Evolutionary conservation across 305 asterid genomes (phyloP), one percentile per base, ranked within the genome.

Genomic region (Fraxinus velutina): DNA sequence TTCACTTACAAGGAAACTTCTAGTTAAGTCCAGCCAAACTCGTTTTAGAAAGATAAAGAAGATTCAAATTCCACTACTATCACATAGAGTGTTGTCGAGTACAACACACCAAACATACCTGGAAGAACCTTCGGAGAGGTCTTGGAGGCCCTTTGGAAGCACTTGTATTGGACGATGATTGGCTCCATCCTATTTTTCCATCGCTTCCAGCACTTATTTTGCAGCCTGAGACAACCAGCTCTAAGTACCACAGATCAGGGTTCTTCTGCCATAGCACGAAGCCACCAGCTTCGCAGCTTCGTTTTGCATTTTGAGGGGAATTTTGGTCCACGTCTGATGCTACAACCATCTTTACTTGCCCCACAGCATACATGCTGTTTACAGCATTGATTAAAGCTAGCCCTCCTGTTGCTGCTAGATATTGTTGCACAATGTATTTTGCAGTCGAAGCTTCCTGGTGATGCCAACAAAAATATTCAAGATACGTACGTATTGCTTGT

Each of bases 351-450:
- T 91, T 92, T 83, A 95, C 90, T 68, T 93, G 92, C 60, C 99
- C 99, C 60, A 95, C 86, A 0, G 95, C 95, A 50, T 96, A 95
- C 97, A 95, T 95, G 87, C 99, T 93, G 22, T 84, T 79, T 72
- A 92, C 88, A 0, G 86, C 84, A 27, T 90, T 88, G 9, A 96
- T 83, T 19, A 96, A 95, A 15, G 90, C 91, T 36, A 90, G 81
- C 57, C 94, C 99, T 42, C 99, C 99, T 0, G 97, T 91, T 15
- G 99, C 98, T 36, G 99, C 99, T 73, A 94, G 85, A 60, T 96
- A 96, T 79, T 96, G 99, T 73, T 94, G 97, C 29, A 96, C 96
- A 1, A 96, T 96, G 81, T 96, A 96, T 84, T 93, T 96, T 0
- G 99, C 99, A 0, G 97, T 96, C 10, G 97, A 93, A 0, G 97